A percentile compares a stretch with the other conserved stretches of the same genome.
phyloP scores from a whole-genome alignment of 2,329 filamentous ascomycete genomes.

The Verticillium nubilum region DNA sequence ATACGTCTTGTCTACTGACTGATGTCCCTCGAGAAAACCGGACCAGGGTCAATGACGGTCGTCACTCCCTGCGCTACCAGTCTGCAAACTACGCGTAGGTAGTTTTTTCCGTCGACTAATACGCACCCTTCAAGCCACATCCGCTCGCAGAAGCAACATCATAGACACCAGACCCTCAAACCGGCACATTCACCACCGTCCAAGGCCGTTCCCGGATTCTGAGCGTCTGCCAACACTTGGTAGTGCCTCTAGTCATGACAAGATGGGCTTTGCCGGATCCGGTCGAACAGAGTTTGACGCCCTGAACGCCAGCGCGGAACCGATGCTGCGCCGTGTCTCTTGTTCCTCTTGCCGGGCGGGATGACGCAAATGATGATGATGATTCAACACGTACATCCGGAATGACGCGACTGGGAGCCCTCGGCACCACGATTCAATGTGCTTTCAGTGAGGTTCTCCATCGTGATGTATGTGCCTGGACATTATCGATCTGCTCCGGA shows the following conservation, averaged over 20 bases:
- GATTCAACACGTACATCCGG: too few species aligned
- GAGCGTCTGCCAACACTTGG: neutral
- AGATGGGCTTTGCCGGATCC: neutral
- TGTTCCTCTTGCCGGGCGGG: neutral
- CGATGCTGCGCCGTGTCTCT: neutral
- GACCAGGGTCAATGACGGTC: neutral
- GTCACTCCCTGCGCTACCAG: neutral
- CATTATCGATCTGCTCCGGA: too few species aligned
- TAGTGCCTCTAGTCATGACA: neutral
- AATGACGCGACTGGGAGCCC: too few species aligned
- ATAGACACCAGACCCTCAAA: neutral
- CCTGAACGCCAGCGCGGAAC: neutral
- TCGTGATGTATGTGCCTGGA: too few species aligned
- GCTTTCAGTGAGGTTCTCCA: too few species aligned
- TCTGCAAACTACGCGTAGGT: neutral
- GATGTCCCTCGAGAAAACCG: neutral
- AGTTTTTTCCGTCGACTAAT: too few species aligned
- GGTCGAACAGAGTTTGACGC: neutral
- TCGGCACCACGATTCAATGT: too few species aligned
- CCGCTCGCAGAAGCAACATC: neutral
- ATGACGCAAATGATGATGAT: neutral
- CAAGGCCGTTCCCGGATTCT: neutral
- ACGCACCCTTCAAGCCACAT: too few species aligned
- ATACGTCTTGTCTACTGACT: too few species aligned
- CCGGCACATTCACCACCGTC: neutral